Base-by-base conservation (phyloP, 352 stramenopile species). In the Pythium sp. region DNA sequence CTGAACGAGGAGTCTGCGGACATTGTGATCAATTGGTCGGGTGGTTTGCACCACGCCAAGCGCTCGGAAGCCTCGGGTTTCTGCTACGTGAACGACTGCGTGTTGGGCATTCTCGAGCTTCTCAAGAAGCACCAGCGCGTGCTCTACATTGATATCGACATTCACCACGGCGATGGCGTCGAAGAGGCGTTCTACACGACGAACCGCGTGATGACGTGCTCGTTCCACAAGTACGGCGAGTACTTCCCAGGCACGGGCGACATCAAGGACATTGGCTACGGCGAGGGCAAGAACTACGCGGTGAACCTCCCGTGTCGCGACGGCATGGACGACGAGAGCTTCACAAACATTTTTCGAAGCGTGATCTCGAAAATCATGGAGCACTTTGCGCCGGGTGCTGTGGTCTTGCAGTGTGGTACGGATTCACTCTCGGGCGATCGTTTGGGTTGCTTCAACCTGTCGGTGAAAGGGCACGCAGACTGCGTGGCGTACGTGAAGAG, bases 181-280 rank as follows among this genome's bases (percentile, higher is more conserved):
- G 97, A 99, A 70, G 97, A 99, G 72, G 98, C 98, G n/a, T 99
- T 99, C 74, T 99, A 99, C 85, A 94, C 91, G n/a, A 99, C 97
- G 57, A 98, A 99, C 78, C 91, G 97, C 49, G 96, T 99, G 54
- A 99, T 99, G 95, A 99, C 97, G 2, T 93, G 93, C 60, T 98
- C 92, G 18, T 99, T 99, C 79, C 98, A 99, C 84, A 99, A 99
- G 82, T 99, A 99, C 77, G 97, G 97, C 30, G 97, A 99, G 72
- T 99, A 98, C 72, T 99, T 99, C 75, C 98, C 98, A 1, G 97
- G 97, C 57, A 99, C 98, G 15, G 80, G 83, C n/a, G 86, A 90
- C 68, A 84, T 92, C 67, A 87, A 96, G 67, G 90, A 97, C 68
- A 65, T 92, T 49, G 89, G 90, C 38, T 84, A 89, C 61, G 87